phyloP scores from a whole-genome alignment of 495 filamentous ascomycete genomes.

The Sordaria brevicollis region DNA sequence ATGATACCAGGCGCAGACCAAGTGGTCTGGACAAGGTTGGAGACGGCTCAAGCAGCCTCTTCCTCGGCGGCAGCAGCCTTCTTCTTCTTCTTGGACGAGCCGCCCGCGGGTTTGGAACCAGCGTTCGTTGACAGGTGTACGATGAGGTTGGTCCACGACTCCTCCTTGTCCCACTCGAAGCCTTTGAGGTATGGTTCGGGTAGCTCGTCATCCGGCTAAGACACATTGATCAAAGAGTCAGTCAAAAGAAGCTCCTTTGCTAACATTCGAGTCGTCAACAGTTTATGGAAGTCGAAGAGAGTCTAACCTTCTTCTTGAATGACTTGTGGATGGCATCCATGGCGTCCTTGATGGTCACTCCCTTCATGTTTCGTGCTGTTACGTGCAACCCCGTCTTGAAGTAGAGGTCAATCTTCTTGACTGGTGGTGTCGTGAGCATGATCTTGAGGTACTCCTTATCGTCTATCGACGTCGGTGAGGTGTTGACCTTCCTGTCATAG shows the following conservation, averaged over 20 bases:
- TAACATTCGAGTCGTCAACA: neutral
- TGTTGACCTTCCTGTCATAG: slow-evolving; percentile 76
- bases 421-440: slow-evolving; percentile 62
- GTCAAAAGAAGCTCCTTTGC: neutral
- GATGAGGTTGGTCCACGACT: slow-evolving; percentile 60
- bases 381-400: slow-evolving; percentile 82
- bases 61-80: slow-evolving; percentile 36
- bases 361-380: slow-evolving; percentile 79
- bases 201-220: slow-evolving; percentile 79
- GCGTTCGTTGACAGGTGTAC: slow-evolving; percentile 72
- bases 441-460: slow-evolving; percentile 77
- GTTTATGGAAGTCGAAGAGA: neutral
- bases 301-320: slow-evolving; percentile 79
- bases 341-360: slow-evolving; percentile 91
- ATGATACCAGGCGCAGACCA: neutral
- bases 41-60: neutral
- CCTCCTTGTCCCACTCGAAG: slow-evolving; percentile 91
- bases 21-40: neutral
- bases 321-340: slow-evolving; percentile 88
- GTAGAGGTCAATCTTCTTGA: slow-evolving; percentile 89
- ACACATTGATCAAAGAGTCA: neutral
- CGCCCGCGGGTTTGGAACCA: slow-evolving; percentile 29
- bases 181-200: slow-evolving; percentile 73
- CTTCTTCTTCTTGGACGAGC: slow-evolving; percentile 59
- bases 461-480: slow-evolving; percentile 59